Evolutionary conservation across 345 rosid genomes (phyloP), one percentile per base, ranked within the genome.

Genomic region (Pistacia vera): DNA sequence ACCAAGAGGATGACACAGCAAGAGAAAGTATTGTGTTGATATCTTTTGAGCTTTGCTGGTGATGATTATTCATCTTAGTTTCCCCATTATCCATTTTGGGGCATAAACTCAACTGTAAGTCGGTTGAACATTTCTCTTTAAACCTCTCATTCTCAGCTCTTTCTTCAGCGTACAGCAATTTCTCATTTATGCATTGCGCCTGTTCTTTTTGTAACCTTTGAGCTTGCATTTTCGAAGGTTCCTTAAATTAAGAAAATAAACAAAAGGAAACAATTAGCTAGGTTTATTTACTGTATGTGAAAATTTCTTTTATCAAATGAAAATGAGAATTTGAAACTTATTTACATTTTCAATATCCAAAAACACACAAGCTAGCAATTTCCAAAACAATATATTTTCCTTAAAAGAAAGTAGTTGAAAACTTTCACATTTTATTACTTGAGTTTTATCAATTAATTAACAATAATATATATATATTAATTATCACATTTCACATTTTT

Each of bases 11-110:
- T 48, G 79, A 72, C 52, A 74, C 35, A 49, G 81, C 75, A 22
- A 83, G 77, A 11, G 83, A 74, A 2, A 83, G 86, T 25, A 48
- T 77, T 14, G 81, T 83, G 78, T 83, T 52, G 38, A 77, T 76
- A 35, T 68, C 74, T 46, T 72, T 60, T 17, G 25, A 62, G 51
- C 68, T 33, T 62, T 63, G 74, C 14, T 20, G 18, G 6, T 2
- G 49, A 46, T 56, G 49, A 20, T 22, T 22, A 28, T 44, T 66
- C 49, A 2, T 59, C 52, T 41, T 8, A 41, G 46, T 41, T 41
- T 41, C 46, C 46, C 48, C 57, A 8, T 12, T 2, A 35, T 41
- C 36, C 12, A 48, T 11, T 56, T 65, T 33, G 33, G 17, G 66
- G 36, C 70, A 56, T 46, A 83, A 65, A 63, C 79, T 56, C 54